phyloP scores from a whole-genome alignment of 2,329 filamentous ascomycete genomes.

The Xylaria digitata region DNA sequence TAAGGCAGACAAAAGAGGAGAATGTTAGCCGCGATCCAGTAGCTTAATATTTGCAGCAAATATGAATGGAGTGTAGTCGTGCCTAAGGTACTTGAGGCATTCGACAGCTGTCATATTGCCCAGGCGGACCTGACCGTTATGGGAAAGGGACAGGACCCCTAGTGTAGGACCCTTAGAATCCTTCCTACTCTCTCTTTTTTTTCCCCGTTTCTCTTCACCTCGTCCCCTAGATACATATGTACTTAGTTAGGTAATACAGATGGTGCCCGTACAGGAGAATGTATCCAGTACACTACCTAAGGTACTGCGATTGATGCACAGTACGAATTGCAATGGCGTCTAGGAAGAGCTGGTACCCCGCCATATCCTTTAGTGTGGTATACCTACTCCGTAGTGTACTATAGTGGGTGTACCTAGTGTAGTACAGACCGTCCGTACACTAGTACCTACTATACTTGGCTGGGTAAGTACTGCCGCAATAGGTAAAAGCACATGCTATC shows the following conservation, averaged over 20 bases:
- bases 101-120: slow-evolving; percentile 4
- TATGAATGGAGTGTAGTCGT: too few species aligned
- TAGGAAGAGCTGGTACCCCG: neutral
- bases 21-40: too few species aligned
- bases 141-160: slow-evolving; percentile 10
- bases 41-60: too few species aligned
- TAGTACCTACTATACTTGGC: neutral
- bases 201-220: neutral
- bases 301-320: slow-evolving; percentile 15
- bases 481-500: slow-evolving; percentile 18
- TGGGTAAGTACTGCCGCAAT: neutral
- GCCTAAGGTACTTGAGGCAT: too few species aligned
- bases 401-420: neutral
- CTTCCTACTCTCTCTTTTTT: slow-evolving; percentile 14
- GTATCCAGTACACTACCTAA: neutral
- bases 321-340: slow-evolving; percentile 5
- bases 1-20: too few species aligned
- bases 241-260: too few species aligned
- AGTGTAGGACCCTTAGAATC: slow-evolving; percentile 27
- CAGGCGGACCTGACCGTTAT: neutral
- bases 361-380: neutral
- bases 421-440: neutral
- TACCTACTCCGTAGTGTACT: too few species aligned
- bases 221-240: too few species aligned
- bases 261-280: neutral